These are phyloP conservation scores for Puccinia polysora DNA, from an alignment of 1,284 basidiomycete species.

Conservation along the genomic window DNA sequence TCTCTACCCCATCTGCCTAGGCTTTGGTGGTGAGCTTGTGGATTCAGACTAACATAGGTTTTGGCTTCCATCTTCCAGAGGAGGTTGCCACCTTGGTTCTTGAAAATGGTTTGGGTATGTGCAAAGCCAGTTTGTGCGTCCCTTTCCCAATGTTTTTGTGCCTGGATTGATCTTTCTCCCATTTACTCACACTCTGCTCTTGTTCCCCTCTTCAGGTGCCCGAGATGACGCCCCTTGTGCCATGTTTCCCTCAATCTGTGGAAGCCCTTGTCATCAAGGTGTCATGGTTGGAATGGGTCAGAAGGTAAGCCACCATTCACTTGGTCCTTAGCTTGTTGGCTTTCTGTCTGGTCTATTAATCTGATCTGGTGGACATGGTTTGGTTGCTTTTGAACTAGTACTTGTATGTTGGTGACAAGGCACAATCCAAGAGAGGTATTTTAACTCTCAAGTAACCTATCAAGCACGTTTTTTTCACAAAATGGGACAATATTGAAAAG, in stretches of 20 bases:
- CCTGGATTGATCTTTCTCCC: too few species aligned
- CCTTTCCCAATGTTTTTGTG: slow-evolving; percentile 26
- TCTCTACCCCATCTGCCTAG: too few species aligned
- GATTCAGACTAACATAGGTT: too few species aligned
- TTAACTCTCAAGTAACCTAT: slow-evolving; percentile 71
- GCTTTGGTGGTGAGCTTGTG: too few species aligned
- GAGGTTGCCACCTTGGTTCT: too few species aligned
- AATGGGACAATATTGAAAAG: slow-evolving; percentile 96
- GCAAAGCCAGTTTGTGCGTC: slow-evolving; percentile 66
- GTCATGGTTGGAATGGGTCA: slow-evolving; percentile 67
- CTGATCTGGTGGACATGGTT: not conserved
- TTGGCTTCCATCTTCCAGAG: too few species aligned
- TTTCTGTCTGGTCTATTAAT: not conserved
- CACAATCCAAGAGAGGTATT: too few species aligned
- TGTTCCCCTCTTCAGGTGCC: too few species aligned
- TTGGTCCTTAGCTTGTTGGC: too few species aligned
- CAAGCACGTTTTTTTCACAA: slow-evolving; percentile 72
- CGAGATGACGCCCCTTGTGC: slow-evolving; percentile 73
- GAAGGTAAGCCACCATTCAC: slow-evolving; percentile 48
- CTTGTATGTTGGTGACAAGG: slow-evolving; percentile 59
- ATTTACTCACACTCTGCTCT: not conserved
- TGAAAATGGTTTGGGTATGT: slow-evolving; percentile 63
- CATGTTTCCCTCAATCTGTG: slow-evolving; percentile 78
- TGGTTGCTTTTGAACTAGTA: slow-evolving; percentile 55
- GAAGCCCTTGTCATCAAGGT: slow-evolving; percentile 83